Base-by-base conservation (phyloP, 2,329 filamentous ascomycete genomes). In the Chaetoscypha palmicola region DNA sequence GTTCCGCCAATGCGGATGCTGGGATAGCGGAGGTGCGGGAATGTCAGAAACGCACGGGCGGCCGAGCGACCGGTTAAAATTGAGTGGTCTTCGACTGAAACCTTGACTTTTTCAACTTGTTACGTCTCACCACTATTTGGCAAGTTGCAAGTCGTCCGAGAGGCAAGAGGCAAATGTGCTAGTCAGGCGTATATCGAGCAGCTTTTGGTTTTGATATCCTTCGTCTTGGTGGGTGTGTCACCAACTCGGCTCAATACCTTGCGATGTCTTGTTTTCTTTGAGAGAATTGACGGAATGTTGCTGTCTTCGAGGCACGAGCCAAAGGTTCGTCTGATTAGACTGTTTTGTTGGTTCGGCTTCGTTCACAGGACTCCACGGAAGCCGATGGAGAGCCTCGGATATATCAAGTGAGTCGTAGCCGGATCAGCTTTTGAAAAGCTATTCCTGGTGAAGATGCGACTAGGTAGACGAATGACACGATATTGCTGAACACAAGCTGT, bases 321-420 rank as follows among this genome's bases (percentile, higher is more conserved):
- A 58, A 34, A 58, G 46, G 57, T 59, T 60, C 56, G 56, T 59
- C 57, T 44, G 53, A 51, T 52, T n/a, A 41, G 46, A 49, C 20
- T 43, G 50, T 52, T 47, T n/a, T 49, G 19, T 49, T 39, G 44
- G 31, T 41, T 47, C n/a, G 37, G 46, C 32, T 28, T 30, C 22
- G 38, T 12, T 24, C 31, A 12, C 19, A n/a, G n/a, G n/a, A n/a
- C n/a, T n/a, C n/a, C n/a, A n/a, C n/a, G n/a, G n/a, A n/a, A n/a
- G n/a, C n/a, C n/a, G n/a, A n/a, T n/a, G n/a, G n/a, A n/a, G n/a
- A n/a, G n/a, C n/a, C n/a, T n/a, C n/a, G n/a, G n/a, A n/a, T n/a
- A n/a, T n/a, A n/a, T n/a, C n/a, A n/a, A n/a, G n/a, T n/a, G n/a
- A n/a, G n/a, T n/a, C n/a, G n/a, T n/a, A n/a, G n/a, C n/a, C n/a